Evolutionary conservation across 495 filamentous ascomycete species (phyloP).

Genomic region (Patellaria atrata): DNA sequence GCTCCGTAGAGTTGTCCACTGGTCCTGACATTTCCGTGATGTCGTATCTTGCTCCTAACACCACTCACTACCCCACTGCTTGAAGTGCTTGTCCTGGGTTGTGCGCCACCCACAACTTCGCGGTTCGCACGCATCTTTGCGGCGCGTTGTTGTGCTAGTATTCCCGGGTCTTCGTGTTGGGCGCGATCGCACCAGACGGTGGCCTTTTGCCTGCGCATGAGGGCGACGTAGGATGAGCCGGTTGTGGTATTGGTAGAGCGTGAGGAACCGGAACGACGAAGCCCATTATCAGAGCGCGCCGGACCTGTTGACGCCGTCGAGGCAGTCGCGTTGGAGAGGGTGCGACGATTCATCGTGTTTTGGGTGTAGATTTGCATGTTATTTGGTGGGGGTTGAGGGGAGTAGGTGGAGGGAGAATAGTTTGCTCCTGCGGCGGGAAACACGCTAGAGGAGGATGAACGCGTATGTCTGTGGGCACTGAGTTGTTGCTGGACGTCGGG

Average conservation of each 20-base stretch:
- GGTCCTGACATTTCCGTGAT: conserved; percentile 58
- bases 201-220: conserved; percentile 90
- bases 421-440: conserved; percentile 16
- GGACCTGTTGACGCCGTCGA: conserved; percentile 29
- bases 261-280: conserved; percentile 60
- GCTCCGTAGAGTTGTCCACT: conserved; percentile 58
- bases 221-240: conserved; percentile 83
- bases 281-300: conserved; percentile 31
- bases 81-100: conserved; percentile 19
- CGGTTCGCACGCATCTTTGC: conserved; percentile 73
- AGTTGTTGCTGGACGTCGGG: no score
- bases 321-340: conserved; percentile 31
- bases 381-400: conserved; percentile 10
- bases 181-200: conserved; percentile 97
- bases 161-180: conserved; percentile 78
- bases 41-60: conserved; percentile 59
- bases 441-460: conserved; percentile 21
- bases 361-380: conserved; percentile 5
- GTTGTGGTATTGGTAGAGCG: conserved; percentile 51
- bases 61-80: conserved; percentile 23
- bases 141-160: conserved; percentile 61
- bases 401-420: conserved; percentile 7
- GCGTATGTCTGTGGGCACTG: conserved; percentile 16
- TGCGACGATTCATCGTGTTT: conserved; percentile 21
- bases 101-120: conserved; percentile 52